phyloP scores from a whole-genome alignment of 495 filamentous ascomycete genomes.

The Penicillium pulvis region DNA sequence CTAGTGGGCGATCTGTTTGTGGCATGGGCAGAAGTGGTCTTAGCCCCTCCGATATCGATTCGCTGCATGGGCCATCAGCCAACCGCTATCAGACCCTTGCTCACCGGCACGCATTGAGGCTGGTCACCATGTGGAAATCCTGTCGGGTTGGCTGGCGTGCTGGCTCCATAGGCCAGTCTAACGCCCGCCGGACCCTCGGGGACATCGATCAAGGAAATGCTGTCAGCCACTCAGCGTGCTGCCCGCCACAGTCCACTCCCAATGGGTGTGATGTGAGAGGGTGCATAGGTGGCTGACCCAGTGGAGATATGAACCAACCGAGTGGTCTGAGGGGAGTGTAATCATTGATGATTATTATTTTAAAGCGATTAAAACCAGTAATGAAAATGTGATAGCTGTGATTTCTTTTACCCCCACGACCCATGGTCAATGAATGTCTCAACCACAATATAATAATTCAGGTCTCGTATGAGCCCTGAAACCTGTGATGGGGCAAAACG shows the following conservation, averaged over 20 bases:
- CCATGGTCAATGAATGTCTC: conserved; percentile 1
- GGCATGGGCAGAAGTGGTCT: not conserved
- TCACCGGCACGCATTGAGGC: conserved; percentile 11
- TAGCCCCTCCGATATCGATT: conserved; percentile 4
- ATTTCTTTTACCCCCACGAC: not conserved
- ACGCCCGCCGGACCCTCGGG: conserved; percentile 22
- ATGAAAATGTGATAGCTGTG: not conserved
- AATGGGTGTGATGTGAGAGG: conserved; percentile 14
- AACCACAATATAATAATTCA: not conserved
- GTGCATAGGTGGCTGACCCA: conserved; percentile 15
- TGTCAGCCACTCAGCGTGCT: conserved; percentile 28
- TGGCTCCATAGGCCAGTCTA: conserved; percentile 20
- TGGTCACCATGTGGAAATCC: conserved; percentile 16
- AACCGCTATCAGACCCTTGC: conserved; percentile 18
- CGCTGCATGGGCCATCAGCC: conserved; percentile 16
- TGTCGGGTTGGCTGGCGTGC: conserved; percentile 15
- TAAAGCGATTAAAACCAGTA: not conserved
- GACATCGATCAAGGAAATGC: conserved; percentile 18
- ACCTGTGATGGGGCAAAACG: conserved; percentile 5
- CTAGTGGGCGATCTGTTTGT: conserved; percentile 16
- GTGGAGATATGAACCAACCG: conserved; percentile 2
- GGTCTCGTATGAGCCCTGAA: conserved; percentile 22
- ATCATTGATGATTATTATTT: not conserved
- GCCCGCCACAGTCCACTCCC: conserved; percentile 23
- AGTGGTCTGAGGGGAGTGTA: not conserved